Base-by-base conservation (phyloP, 306 rosid species). In the Sicyos baderoa region DNA sequence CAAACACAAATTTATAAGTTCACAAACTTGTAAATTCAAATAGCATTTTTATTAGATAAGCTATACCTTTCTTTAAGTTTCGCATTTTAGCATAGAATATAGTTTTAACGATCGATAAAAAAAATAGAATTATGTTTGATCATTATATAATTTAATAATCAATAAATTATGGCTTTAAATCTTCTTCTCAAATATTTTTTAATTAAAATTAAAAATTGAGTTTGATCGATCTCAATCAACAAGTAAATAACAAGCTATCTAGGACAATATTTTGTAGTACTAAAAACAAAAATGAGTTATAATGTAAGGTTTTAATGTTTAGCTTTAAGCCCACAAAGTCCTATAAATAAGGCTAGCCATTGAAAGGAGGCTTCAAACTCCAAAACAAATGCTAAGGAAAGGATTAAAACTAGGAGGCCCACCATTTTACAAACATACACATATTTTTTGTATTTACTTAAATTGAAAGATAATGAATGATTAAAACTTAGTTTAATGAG, bases 291-390 rank as follows among this genome's bases (percentile, higher is more conserved):
- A 57, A 58, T 12, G 13, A 32, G 13, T 60, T 29, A 11, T 4
- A 60, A 32, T 32, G 48, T 16, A 16, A 60, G 23, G 47, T 60
- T 6, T 16, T 21, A 0, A 25, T 60, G 45, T n/a, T 60, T 6
- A 29, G 67, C 48, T 60, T 60, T 27, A 60, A 60, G 67, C 2
- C 67, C 67, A 60, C 67, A 60, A 60, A 9, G 12, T 60, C 67
- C 67, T 60, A 14, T 3, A 60, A 60, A 60, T 15, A 11, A 15
- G 67, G 67, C 2, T 8, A 60, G 67, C 67, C 67, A 60, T 35
- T 60, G 21, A 60, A 25, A 11, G 4, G 1, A 27, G 62, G 21
- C 21, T 32, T 59, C 47, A 60, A 60, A 60, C 67, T 16, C 22
- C 23, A 60, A 60, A 60, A 60, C 37, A 32, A 60, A 60, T 60